These are phyloP conservation scores for Onygenales sp. DNA, from an alignment of 2,329 filamentous ascomycete genomes.

Conservation along the genomic window DNA sequence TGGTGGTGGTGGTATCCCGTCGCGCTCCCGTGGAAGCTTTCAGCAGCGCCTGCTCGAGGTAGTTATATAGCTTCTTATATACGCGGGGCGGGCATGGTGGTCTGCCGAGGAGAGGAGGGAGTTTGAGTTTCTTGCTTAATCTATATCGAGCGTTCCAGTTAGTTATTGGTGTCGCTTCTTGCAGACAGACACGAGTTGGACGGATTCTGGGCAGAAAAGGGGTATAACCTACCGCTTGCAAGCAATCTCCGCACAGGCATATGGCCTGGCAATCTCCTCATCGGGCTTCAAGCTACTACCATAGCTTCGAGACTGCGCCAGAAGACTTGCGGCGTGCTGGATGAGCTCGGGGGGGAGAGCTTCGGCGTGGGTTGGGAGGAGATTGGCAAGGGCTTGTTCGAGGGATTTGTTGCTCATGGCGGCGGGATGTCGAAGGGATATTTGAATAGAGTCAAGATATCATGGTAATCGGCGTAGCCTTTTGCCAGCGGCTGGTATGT, in stretches of 20 bases:
- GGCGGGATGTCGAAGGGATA: neutral
- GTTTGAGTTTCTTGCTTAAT: conserved; percentile 63
- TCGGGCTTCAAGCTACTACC: conserved; percentile 71
- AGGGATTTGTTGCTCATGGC: conserved; percentile 62
- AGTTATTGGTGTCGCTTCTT: neutral
- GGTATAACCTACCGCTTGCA: conserved; percentile 59
- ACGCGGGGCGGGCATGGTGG: conserved; percentile 70
- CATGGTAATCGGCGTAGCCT: neutral
- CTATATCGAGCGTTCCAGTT: conserved; percentile 31
- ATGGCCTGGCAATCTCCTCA: conserved; percentile 76
- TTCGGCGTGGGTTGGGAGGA: conserved; percentile 63
- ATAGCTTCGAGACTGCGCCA: conserved; percentile 70
- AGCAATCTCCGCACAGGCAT: conserved; percentile 80
- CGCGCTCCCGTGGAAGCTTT: conserved; percentile 19
- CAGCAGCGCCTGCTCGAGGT: conserved; percentile 63
- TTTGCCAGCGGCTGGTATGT: too few relatives aligned
- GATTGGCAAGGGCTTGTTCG: conserved; percentile 61
- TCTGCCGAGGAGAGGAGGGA: conserved; percentile 64
- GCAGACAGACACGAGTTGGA: too few relatives aligned
- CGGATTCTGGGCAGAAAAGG: neutral
- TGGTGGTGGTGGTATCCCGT: neutral
- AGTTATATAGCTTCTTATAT: conserved; percentile 75
- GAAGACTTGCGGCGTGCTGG: conserved; percentile 60
- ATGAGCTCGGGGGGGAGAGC: conserved; percentile 60
- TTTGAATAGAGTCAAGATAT: neutral